Evolutionary conservation across 208 protist species (phyloP).

Genomic region (Leishmania amazonensis): DNA sequence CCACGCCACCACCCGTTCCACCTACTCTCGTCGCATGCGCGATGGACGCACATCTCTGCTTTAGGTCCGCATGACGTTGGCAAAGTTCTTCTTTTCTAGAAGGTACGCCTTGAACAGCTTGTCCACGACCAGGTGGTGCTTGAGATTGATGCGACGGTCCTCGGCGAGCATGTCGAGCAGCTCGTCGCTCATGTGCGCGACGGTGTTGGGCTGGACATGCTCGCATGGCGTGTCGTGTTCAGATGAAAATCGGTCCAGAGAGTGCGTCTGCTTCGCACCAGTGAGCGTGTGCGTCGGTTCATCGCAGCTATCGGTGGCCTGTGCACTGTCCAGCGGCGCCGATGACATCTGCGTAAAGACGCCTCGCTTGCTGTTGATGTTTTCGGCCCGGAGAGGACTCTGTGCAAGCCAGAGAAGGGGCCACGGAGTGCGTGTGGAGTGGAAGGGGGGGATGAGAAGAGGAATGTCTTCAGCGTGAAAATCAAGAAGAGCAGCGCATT

Average conservation of each 20-base stretch:
- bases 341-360: not conserved
- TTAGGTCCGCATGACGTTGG: slow-evolving; percentile 19
- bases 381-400: not conserved
- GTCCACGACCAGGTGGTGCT: slow-evolving; percentile 51
- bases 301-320: not conserved
- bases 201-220: slow-evolving; percentile 35
- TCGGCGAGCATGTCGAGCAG: slow-evolving; percentile 53
- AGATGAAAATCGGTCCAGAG: slow-evolving; percentile 60
- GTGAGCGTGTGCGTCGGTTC: slow-evolving; percentile 20
- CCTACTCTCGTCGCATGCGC: not conserved
- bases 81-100: slow-evolving; percentile 21
- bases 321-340: not conserved
- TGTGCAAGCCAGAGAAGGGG: not conserved
- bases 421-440: not conserved
- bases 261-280: slow-evolving; percentile 41
- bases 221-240: slow-evolving; percentile 45
- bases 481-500: not conserved
- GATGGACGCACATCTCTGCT: not conserved
- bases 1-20: not conserved
- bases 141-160: slow-evolving; percentile 46
- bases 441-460: not conserved
- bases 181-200: slow-evolving; percentile 48
- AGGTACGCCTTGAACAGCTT: slow-evolving; percentile 43
- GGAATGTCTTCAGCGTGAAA: not conserved
- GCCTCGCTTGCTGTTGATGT: not conserved